Conservation (phyloP, 805 yeast species). For the Myxozyma monticola region DNA sequence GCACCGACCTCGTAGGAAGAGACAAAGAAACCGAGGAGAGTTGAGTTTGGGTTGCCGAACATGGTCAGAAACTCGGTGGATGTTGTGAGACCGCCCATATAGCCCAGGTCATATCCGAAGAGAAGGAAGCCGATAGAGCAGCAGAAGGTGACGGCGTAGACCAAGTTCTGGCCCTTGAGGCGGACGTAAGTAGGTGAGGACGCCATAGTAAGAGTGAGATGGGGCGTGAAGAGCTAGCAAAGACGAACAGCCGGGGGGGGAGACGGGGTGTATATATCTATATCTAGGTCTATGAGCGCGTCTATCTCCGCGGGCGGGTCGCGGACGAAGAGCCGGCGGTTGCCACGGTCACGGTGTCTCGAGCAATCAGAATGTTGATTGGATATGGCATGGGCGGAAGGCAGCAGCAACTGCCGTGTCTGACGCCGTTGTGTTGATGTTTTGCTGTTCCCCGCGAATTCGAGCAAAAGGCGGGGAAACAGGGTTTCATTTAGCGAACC, state of each 20-base stretch:
- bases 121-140: slow-evolving; percentile 41
- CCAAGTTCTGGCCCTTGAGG: slow-evolving; percentile 12
- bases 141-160: slow-evolving; percentile 22
- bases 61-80: slow-evolving; percentile 44
- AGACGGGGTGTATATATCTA: background rate
- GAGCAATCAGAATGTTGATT: too few species aligned
- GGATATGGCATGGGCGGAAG: too few species aligned
- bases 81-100: slow-evolving; percentile 73
- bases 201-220: background rate
- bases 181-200: slow-evolving; percentile 16
- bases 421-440: too few species aligned
- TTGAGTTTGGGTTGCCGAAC: slow-evolving; percentile 30
- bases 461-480: too few species aligned
- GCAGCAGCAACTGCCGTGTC: too few species aligned
- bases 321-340: too few species aligned
- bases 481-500: too few species aligned
- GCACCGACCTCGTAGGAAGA: slow-evolving; percentile 65
- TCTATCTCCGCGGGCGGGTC: too few species aligned
- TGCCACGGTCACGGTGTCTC: too few species aligned
- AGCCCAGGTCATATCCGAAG: slow-evolving; percentile 76
- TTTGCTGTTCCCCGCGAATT: too few species aligned
- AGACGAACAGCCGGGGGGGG: background rate
- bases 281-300: background rate
- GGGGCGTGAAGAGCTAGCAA: background rate
- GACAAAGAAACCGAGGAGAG: slow-evolving; percentile 38